Conservation (phyloP, 1,284 basidiomycete genomes). For the Agroathelia rolfsii region DNA sequence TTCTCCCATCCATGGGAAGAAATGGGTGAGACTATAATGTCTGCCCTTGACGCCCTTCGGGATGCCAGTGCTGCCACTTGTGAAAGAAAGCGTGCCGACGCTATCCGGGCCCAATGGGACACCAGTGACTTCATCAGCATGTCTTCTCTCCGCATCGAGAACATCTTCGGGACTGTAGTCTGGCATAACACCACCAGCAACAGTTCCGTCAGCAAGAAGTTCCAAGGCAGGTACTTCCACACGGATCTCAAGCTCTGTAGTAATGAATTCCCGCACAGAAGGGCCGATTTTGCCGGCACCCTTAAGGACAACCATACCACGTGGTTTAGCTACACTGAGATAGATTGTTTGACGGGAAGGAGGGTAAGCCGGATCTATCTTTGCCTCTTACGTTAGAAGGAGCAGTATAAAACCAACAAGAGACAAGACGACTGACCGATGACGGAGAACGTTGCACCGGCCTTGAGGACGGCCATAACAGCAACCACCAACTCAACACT, state of each 20-base stretch:
- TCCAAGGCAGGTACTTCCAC: slow-evolving; percentile 89
- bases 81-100: slow-evolving; percentile 92
- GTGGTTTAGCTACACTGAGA: slow-evolving; percentile 87
- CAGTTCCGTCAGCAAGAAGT: slow-evolving; percentile 50
- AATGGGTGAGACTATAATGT: slow-evolving; percentile 95
- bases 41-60: slow-evolving; percentile 96
- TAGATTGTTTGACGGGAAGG: slow-evolving; percentile 93
- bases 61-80: slow-evolving; percentile 95
- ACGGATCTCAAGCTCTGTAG: slow-evolving; percentile 77
- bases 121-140: slow-evolving; percentile 61
- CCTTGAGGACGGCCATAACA: slow-evolving; percentile 95
- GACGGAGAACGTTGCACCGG: slow-evolving; percentile 95
- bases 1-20: slow-evolving; percentile 99
- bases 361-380: slow-evolving; percentile 90
- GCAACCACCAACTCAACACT: slow-evolving; percentile 96
- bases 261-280: slow-evolving; percentile 80
- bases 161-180: slow-evolving; percentile 35
- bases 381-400: slow-evolving; percentile 4
- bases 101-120: slow-evolving; percentile 91
- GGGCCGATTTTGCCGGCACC: slow-evolving; percentile 82
- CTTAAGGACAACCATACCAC: slow-evolving; percentile 88
- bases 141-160: slow-evolving; percentile 34
- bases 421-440: slow-evolving; percentile 55
- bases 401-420: slow-evolving; percentile 7
- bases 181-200: slow-evolving; percentile 54